phyloP scores from a whole-genome alignment of 1,284 basidiomycete genomes.

The Bondarzewia mesenterica region DNA sequence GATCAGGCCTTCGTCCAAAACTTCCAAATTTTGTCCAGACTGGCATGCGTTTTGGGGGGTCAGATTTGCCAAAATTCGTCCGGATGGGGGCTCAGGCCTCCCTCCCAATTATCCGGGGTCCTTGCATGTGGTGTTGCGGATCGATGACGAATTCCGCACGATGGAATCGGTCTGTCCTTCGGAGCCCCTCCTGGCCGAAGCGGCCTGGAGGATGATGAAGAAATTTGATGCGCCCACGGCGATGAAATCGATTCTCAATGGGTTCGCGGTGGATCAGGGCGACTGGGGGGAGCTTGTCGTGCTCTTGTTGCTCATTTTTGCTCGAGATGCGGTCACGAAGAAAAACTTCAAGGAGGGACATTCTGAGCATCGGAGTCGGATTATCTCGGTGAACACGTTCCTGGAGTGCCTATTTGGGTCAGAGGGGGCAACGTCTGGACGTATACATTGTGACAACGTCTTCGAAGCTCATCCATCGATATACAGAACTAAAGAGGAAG shows the following conservation, averaged over 20 bases:
- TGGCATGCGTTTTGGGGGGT: too few species aligned
- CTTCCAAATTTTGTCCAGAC: too few species aligned
- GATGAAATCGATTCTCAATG: slow-evolving; percentile 3
- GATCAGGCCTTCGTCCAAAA: too few species aligned
- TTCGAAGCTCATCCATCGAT: background rate
- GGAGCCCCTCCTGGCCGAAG: slow-evolving; percentile 19
- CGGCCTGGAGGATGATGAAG: slow-evolving; percentile 7
- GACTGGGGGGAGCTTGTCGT: slow-evolving; percentile 9
- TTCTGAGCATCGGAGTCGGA: too few species aligned
- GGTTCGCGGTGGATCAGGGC: slow-evolving; percentile 8
- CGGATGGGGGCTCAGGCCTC: too few species aligned
- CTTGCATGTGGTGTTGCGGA: slow-evolving; percentile 19
- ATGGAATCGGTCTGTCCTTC: slow-evolving; percentile 17
- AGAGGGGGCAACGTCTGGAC: too few species aligned
- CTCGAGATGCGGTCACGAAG: slow-evolving; percentile 6
- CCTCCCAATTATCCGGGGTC: too few species aligned
- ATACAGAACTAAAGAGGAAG: background rate
- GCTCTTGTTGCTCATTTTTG: slow-evolving; percentile 9
- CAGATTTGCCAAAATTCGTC: too few species aligned
- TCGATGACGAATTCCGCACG: slow-evolving; percentile 12
- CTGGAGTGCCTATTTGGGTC: too few species aligned
- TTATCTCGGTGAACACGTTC: too few species aligned
- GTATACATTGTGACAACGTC: background rate
- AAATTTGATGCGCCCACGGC: background rate
- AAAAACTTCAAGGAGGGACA: too few species aligned